A percentile compares a stretch with the other conserved stretches of the same genome.
These are phyloP conservation scores for Fusarium cicatricum DNA, from an alignment of 2,329 filamentous ascomycete genomes.

Conservation along the genomic window DNA sequence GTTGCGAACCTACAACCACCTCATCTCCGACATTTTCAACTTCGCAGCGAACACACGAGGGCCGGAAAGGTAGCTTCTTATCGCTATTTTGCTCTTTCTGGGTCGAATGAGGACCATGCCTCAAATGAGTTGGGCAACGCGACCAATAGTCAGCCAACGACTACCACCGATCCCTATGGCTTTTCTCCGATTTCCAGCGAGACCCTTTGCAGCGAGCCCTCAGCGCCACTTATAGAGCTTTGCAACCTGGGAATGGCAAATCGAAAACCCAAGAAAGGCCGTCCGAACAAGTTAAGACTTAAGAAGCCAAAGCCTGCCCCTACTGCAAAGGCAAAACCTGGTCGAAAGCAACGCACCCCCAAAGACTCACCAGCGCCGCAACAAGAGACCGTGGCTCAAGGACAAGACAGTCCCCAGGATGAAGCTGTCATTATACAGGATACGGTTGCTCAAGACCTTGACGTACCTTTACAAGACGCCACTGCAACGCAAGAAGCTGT, in stretches of 20 bases:
- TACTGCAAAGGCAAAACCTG: constrained; percentile 5
- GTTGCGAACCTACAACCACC: constrained; percentile 44
- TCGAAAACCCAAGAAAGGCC: constrained; percentile 40
- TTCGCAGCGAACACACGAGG: constrained; percentile 48
- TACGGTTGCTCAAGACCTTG: background rate
- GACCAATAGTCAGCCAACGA: background rate
- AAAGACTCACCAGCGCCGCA: background rate
- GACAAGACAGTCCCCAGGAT: background rate
- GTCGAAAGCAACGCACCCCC: too few relatives aligned
- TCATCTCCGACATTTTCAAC: constrained; percentile 46
- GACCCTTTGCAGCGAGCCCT: constrained; percentile 3
- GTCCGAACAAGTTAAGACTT: constrained; percentile 26
- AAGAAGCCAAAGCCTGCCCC: constrained; percentile 18
- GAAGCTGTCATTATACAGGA: background rate
- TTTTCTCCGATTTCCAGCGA: constrained; percentile 18
- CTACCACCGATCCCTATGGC: constrained; percentile 23
- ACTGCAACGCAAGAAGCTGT: background rate
- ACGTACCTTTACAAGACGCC: background rate
- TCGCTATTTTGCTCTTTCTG: constrained; percentile 39
- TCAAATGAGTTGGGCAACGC: background rate
- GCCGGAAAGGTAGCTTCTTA: constrained; percentile 50
- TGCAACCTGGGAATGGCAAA: constrained; percentile 37
- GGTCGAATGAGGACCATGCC: background rate
- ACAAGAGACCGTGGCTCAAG: background rate
- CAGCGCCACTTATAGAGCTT: constrained; percentile 37